Evolutionary conservation across 768 basidiomycete species (phyloP).

Genomic region (Boletus tomentosulus): DNA sequence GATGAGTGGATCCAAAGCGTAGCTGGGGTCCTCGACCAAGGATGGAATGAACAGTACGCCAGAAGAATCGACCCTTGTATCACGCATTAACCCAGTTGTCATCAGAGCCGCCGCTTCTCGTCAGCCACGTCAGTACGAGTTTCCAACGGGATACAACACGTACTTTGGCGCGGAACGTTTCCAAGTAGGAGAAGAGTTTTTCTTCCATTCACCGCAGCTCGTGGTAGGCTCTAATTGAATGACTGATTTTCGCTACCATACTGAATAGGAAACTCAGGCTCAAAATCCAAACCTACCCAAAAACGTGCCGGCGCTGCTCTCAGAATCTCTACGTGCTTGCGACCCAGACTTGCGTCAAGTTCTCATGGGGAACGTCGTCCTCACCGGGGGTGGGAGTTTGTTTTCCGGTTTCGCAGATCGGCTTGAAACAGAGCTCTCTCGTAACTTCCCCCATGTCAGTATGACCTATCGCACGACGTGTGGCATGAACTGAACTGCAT

Average conservation of each 20-base stretch:
- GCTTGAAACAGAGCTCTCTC: constrained; percentile 67
- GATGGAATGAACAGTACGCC: constrained; percentile 84
- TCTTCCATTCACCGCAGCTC: constrained; percentile 62
- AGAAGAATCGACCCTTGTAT: background rate
- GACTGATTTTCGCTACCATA: background rate
- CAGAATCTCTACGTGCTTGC: constrained; percentile 73
- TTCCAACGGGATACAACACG: constrained; percentile 88
- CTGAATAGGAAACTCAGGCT: constrained; percentile 29
- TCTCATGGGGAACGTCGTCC: constrained; percentile 88
- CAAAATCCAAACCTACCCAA: constrained; percentile 69
- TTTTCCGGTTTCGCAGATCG: constrained; percentile 86
- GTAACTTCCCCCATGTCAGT: constrained; percentile 77
- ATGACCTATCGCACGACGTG: background rate
- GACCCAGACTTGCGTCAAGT: constrained; percentile 91
- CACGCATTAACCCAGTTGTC: background rate
- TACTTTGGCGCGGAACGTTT: constrained; percentile 82
- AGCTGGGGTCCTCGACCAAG: constrained; percentile 78
- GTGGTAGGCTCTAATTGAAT: constrained; percentile 35
- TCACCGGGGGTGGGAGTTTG: constrained; percentile 91
- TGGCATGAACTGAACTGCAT: constrained; percentile 8
- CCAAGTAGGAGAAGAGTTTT: constrained; percentile 84
- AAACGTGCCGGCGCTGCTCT: constrained; percentile 71
- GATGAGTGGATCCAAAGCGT: constrained; percentile 94
- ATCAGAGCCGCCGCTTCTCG: constrained; percentile 56
- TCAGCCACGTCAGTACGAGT: constrained; percentile 77